Evolutionary conservation across 73 alveolate genomes (phyloP).

Genomic region (Paramecium sexaurelia): DNA sequence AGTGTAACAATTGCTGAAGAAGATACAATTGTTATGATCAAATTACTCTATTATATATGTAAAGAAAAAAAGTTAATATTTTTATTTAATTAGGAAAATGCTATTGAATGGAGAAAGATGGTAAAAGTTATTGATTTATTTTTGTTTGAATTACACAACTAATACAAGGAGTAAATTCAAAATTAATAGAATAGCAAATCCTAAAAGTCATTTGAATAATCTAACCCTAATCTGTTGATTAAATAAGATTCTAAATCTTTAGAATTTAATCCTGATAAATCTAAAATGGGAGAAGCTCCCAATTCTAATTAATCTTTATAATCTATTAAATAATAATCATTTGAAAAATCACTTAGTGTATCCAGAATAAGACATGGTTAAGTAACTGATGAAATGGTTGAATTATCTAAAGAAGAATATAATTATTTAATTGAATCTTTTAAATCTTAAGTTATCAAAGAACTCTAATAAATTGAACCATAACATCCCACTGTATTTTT

Average conservation of each 20-base stretch:
- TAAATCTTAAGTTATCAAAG: background rate
- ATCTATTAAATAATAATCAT: background rate
- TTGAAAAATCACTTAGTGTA: background rate
- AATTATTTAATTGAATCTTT: background rate
- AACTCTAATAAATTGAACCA: background rate
- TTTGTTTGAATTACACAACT: background rate
- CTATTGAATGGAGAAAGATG: background rate
- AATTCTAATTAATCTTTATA: background rate
- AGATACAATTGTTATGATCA: background rate
- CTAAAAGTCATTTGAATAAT: background rate
- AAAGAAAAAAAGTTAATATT: background rate
- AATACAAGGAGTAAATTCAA: background rate
- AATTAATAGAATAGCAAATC: background rate
- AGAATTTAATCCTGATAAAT: background rate
- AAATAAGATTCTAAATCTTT: background rate
- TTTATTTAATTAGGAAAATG: background rate
- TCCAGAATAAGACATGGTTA: background rate
- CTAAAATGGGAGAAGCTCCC: background rate
- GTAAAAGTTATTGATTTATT: background rate
- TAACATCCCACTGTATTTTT: background rate
- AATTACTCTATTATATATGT: background rate
- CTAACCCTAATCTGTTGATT: background rate
- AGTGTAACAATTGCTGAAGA: background rate
- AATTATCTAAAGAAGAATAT: background rate
- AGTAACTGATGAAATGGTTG: background rate